phyloP scores from a whole-genome alignment of 495 filamentous ascomycete species.

The Penicillium waksmanii region DNA sequence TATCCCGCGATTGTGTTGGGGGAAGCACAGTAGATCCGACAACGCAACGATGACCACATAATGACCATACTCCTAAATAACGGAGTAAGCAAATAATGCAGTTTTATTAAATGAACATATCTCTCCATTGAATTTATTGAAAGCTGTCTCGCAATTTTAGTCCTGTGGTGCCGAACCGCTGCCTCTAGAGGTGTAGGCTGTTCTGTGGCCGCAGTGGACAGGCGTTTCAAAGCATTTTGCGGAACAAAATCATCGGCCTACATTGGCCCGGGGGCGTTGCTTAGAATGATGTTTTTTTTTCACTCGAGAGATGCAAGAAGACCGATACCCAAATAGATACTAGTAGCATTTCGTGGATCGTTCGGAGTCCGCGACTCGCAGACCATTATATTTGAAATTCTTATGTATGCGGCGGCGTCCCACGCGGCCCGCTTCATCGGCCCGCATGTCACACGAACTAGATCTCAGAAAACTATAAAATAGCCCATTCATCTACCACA shows the following conservation, averaged over 20 bases:
- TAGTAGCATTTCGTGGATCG: too few relatives aligned
- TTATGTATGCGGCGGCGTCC: constrained; percentile 1
- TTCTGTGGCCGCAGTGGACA: too few relatives aligned
- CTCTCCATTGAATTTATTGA: neutral
- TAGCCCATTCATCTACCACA: neutral
- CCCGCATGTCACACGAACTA: neutral
- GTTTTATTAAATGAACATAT: neutral
- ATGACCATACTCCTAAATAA: constrained; percentile 10
- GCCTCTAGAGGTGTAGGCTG: too few relatives aligned
- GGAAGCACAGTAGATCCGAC: neutral
- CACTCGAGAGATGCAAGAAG: too few relatives aligned
- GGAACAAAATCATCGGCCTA: too few relatives aligned
- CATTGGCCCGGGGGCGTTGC: too few relatives aligned
- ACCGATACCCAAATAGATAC: too few relatives aligned
- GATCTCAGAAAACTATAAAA: neutral
- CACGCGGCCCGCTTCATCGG: neutral
- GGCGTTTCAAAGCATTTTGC: too few relatives aligned
- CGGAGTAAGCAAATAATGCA: neutral
- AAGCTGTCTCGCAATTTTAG: neutral
- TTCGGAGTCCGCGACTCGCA: neutral
- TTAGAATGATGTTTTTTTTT: too few relatives aligned
- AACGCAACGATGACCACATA: constrained; percentile 31
- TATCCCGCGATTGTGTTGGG: neutral
- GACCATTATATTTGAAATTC: neutral
- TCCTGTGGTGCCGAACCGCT: too few relatives aligned